phyloP scores from a whole-genome alignment of 768 basidiomycete species.

The Trichaptum fuscoviolaceum region DNA sequence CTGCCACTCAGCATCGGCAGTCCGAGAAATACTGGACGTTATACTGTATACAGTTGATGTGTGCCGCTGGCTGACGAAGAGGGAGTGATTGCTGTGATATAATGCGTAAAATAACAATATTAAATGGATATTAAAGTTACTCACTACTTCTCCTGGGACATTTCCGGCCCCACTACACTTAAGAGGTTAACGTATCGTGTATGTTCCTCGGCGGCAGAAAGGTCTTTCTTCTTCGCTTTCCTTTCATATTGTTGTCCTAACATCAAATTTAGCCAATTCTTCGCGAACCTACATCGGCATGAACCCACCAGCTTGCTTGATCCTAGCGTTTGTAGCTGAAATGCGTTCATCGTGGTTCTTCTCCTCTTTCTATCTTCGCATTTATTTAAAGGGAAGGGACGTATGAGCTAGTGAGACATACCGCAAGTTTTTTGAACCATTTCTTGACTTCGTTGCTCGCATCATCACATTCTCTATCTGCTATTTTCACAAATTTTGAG shows the following conservation, averaged over 20 bases:
- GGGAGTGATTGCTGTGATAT: constrained; percentile 55
- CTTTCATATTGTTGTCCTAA: constrained; percentile 72
- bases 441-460: constrained; percentile 70
- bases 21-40: constrained; percentile 58
- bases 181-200: constrained; percentile 72
- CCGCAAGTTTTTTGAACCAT: constrained; percentile 81
- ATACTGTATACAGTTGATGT: constrained; percentile 50
- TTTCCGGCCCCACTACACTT: constrained; percentile 66
- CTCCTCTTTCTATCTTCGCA: constrained; percentile 63
- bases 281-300: too few relatives aligned
- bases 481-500: constrained; percentile 66
- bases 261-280: neutral
- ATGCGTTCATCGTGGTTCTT: constrained; percentile 70
- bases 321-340: constrained; percentile 57
- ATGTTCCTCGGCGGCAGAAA: constrained; percentile 69
- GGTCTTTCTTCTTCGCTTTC: constrained; percentile 68
- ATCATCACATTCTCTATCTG: constrained; percentile 65
- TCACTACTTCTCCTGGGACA: constrained; percentile 77
- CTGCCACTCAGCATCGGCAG: constrained; percentile 79
- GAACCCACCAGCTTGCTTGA: constrained; percentile 65
- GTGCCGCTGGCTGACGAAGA: constrained; percentile 59
- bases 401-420: constrained; percentile 30
- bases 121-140: constrained; percentile 19
- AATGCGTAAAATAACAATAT: neutral
- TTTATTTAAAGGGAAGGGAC: neutral